Percentiles rank a stretch among this genome's conserved stretches.
Conservation (phyloP, 306 rosid genomes). For the Dryas alaskensis region DNA sequence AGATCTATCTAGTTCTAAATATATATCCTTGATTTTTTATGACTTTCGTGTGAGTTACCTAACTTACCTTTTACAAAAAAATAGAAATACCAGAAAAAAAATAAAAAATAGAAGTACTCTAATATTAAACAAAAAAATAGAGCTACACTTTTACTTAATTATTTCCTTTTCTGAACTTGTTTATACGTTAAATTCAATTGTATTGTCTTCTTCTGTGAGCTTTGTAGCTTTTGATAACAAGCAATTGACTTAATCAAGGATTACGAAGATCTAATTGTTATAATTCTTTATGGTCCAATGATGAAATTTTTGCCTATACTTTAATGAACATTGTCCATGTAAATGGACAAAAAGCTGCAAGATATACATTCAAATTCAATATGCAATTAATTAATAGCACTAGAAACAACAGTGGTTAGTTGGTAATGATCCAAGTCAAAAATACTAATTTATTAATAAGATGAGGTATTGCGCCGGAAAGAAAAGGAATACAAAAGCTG, state of each 20-base stretch:
- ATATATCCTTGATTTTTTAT: too few species aligned
- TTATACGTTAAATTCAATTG: not conserved
- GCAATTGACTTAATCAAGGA: conserved; percentile 19
- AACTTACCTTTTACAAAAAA: not conserved
- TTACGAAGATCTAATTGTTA: not conserved
- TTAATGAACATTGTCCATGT: conserved; percentile 13
- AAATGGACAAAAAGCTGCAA: conserved; percentile 5
- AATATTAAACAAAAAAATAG: too few species aligned
- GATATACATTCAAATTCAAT: not conserved
- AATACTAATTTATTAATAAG: not conserved
- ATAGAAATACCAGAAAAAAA: not conserved
- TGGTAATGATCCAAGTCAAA: not conserved
- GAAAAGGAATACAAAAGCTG: not conserved
- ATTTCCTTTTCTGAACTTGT: not conserved
- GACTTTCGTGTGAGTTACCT: not conserved
- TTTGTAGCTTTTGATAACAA: not conserved
- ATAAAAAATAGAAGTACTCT: too few species aligned
- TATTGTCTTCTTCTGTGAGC: conserved; percentile 10
- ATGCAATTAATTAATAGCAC: not conserved
- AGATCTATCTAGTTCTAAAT: too few species aligned
- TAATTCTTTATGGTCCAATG: not conserved
- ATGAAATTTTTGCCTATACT: not conserved
- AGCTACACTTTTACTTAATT: not conserved
- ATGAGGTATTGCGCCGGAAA: not conserved
- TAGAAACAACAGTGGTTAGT: not conserved